Evolutionary conservation across 2,329 filamentous ascomycete species (phyloP).

Genomic region (Cadophora gregata): DNA sequence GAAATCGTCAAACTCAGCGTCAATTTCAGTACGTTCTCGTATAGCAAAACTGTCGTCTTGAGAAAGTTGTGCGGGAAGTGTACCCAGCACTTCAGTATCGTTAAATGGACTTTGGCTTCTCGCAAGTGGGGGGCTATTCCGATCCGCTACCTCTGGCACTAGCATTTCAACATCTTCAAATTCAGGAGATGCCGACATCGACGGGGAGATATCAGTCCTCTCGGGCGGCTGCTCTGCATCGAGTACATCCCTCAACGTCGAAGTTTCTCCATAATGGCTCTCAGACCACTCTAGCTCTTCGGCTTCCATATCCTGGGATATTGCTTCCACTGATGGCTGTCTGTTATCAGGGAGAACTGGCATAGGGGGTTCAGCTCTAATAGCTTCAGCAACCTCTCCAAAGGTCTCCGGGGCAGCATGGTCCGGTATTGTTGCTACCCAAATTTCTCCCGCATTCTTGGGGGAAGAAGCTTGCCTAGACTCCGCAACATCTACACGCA

Average conservation of each 20-base stretch:
- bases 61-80: constrained; percentile 16
- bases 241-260: constrained; percentile 23
- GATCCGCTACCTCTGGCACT: neutral
- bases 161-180: constrained; percentile 56
- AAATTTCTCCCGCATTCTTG: neutral
- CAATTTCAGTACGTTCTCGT: constrained; percentile 33
- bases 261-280: constrained; percentile 51
- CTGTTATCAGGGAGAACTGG: constrained; percentile 39
- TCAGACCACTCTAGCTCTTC: constrained; percentile 58
- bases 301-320: constrained; percentile 28
- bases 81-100: constrained; percentile 33
- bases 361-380: constrained; percentile 38
- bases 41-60: constrained; percentile 22
- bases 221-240: constrained; percentile 4
- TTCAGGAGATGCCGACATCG: constrained; percentile 51
- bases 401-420: constrained; percentile 21
- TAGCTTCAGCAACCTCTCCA: constrained; percentile 42
- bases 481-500: neutral
- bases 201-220: constrained; percentile 28
- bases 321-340: constrained; percentile 15
- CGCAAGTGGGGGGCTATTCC: neutral
- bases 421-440: constrained; percentile 33
- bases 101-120: constrained; percentile 39
- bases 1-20: constrained; percentile 63
- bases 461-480: neutral